Evolutionary conservation across 148 eudicot species (phyloP), one percentile per base, ranked within the genome.

Genomic region (Heliosperma pusillum): DNA sequence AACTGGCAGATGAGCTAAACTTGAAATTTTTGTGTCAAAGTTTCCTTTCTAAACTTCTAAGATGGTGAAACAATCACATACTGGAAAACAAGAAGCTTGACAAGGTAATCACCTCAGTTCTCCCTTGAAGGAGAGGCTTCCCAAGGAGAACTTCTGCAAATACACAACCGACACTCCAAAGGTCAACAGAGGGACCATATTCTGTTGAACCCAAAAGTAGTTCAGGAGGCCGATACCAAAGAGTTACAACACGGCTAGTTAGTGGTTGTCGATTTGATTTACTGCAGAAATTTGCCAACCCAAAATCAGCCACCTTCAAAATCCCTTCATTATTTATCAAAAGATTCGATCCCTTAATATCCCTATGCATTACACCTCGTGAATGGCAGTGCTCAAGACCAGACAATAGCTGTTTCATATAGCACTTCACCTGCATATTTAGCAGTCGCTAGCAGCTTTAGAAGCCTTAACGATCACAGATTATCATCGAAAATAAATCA

Each of bases 181-280:
- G 88, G 82, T 93, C 98, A 69, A 93, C 97, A 15, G 90, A 80
- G 20, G 97, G 86, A 69, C 92, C 97, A 87, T 93, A 93, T 72
- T 87, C 89, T 4, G 95, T 91, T 12, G 97, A 82, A 45, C 98
- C 98, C 73, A 93, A 70, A 79, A 93, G 76, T 69, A 93, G 95
- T 53, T 93, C 98, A 53, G 98, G 98, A 75, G 98, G 93, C 3
- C 98, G 97, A 60, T 93, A 93, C 98, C 98, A 93, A 64, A 93
- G 80, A 69, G 98, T 93, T 59, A 93, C 93, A 30, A 93, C 97
- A 74, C 94, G 88, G 77, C 93, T 93, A 5, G 98, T 93, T 26
- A 93, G 80, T 13, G 90, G 95, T 71, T 90, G 91, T 70, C 82
- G 85, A 60, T 80, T 83, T 69, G 83, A 85, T 52, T 67, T 80